Conservation (phyloP, 2,329 filamentous ascomycete species). For the Bisporella sp. region DNA sequence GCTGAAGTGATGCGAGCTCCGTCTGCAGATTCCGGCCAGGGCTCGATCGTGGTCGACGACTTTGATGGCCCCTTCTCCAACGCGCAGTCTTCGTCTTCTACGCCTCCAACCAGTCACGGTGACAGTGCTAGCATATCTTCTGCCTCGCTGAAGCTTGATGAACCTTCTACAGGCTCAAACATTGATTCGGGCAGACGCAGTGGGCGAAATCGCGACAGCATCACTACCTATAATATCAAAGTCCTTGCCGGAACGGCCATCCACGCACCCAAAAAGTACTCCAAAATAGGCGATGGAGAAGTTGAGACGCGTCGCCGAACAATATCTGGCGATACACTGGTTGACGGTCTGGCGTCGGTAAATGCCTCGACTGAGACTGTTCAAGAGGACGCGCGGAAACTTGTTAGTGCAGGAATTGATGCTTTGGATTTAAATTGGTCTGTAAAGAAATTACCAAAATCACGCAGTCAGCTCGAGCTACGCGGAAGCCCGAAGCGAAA, state of each 20-base stretch:
- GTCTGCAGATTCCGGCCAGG: constrained; percentile 21
- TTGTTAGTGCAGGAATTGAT: constrained; percentile 36
- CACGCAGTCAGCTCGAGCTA: constrained; percentile 20
- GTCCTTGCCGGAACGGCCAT: constrained; percentile 54
- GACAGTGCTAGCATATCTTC: constrained; percentile 54
- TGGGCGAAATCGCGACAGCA: constrained; percentile 46
- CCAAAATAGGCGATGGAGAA: constrained; percentile 29
- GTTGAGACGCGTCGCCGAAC: constrained; percentile 34
- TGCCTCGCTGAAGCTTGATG: constrained; percentile 28
- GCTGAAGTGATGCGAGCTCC: constrained; percentile 18
- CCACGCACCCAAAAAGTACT: constrained; percentile 36
- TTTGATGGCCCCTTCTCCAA: constrained; percentile 23
- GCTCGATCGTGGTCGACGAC: constrained; percentile 21
- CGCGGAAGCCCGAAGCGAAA: constrained; percentile 22
- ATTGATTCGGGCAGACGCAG: constrained; percentile 34
- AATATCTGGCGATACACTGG: constrained; percentile 33
- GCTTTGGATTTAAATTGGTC: constrained; percentile 40
- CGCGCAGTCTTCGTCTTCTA: constrained; percentile 31
- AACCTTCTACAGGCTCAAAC: constrained; percentile 1
- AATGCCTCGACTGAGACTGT: constrained; percentile 18
- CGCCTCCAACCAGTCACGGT: constrained; percentile 59
- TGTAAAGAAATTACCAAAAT: constrained; percentile 31
- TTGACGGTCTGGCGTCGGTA: constrained; percentile 23
- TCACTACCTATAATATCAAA: constrained; percentile 61
- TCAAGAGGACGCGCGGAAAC: constrained; percentile 21